Evolutionary conservation across 106 monocot genomes (phyloP), one percentile per base, ranked within the genome.

Genomic region (Narthecium ossifragum): DNA sequence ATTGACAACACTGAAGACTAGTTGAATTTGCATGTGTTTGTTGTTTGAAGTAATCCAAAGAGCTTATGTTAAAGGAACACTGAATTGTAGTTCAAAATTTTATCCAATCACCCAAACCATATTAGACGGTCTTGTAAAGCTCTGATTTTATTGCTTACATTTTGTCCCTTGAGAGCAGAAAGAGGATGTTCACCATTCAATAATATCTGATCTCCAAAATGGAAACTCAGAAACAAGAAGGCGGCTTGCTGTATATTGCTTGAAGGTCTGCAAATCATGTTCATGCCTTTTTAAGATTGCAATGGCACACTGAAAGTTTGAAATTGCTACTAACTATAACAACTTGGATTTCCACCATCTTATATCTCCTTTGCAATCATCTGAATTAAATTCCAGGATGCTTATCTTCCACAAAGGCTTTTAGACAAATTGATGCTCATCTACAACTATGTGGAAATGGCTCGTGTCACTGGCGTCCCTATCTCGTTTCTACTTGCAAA

Each of bases 381-480:
- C 1, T 54, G 4, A 0, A 15, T 18, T 29, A 6, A 26, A 26
- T 54, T 64, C 31, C 71, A 98, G 98, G 98, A 98, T 87, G 98
- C 98, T 34, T 98, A 98, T 74, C 90, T 98, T 70, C 98, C 98
- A 8, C 98, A 98, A 71, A 61, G 98, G 14, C 86, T 98, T 46
- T 47, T 98, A 52, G 98, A 98, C 71, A 98, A 98, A 61, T 59
- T 98, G 55, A 98, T 98, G 98, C 85, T 62, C 52, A 82, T 98
- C 49, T 98, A 98, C 65, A 98, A 98, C 66, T 91, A 98, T 77
- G 98, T 98, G 63, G 98, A 98, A 70, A 98, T 98, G 98, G 98
- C 98, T 26, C 69, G 98, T 57, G 98, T 98, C 36, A 98, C 98
- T 26, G 98, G 98, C 37, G 98, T 98, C 8, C 98, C 98, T 51